A percentile compares a stretch with the other conserved stretches of the same genome.
Evolutionary conservation across 176 grass and related monocot species (phyloP).

Genomic region (Musa acuminata): DNA sequence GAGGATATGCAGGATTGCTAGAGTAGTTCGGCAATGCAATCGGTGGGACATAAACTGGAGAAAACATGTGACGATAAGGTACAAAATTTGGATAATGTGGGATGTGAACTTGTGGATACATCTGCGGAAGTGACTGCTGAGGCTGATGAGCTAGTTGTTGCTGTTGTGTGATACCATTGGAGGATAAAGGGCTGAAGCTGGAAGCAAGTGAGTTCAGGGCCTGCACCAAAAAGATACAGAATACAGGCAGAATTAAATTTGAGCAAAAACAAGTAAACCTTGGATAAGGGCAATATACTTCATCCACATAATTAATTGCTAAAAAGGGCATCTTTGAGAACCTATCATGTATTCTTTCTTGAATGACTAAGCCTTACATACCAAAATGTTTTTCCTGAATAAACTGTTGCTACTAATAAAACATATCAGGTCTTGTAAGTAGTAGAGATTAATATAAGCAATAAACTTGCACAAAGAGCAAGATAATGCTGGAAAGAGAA

Average conservation of each 20-base stretch:
- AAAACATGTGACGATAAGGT: conserved; percentile 61
- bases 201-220: conserved; percentile 32
- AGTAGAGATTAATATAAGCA: not conserved
- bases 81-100: conserved; percentile 72
- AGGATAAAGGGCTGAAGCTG: conserved; percentile 27
- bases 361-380: not conserved
- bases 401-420: not conserved
- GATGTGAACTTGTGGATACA: conserved; percentile 65
- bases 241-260: not conserved
- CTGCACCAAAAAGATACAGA: conserved; percentile 24
- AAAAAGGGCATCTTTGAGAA: not conserved
- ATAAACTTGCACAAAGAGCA: too few species aligned
- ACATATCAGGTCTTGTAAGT: not conserved
- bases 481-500: not conserved
- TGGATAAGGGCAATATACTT: too few species aligned
- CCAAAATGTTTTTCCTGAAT: not conserved
- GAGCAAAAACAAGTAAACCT: not conserved
- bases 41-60: conserved; percentile 58
- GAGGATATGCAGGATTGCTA: conserved; percentile 51
- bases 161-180: conserved; percentile 33
- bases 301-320: too few species aligned
- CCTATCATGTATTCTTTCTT: not conserved
- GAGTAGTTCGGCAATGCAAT: conserved; percentile 68
- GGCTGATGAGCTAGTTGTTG: conserved; percentile 41
- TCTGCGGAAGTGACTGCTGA: conserved; percentile 44